A percentile compares a stretch with the other conserved stretches of the same genome.
Evolutionary conservation across 768 basidiomycete genomes (phyloP).

Genomic region (Termitomyces sp.): DNA sequence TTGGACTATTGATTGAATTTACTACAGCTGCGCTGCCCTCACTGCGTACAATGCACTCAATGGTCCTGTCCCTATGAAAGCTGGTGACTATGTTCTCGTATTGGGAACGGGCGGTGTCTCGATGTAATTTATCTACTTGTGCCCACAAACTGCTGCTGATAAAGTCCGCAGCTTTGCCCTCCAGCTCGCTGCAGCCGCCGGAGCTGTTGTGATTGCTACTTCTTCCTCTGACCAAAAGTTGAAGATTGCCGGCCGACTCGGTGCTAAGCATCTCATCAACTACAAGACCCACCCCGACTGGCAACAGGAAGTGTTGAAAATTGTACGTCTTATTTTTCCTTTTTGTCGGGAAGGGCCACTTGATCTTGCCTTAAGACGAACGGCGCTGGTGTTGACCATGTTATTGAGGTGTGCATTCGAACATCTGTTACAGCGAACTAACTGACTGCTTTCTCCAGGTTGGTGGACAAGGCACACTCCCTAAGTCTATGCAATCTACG

Average conservation of each 20-base stretch:
- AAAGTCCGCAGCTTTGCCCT: slow-evolving; percentile 38
- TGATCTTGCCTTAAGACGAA: slow-evolving; percentile 25
- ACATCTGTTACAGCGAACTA: not conserved
- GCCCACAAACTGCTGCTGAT: not conserved
- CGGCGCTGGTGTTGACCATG: slow-evolving; percentile 31
- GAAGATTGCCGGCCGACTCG: slow-evolving; percentile 42
- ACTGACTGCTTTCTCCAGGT: slow-evolving; percentile 32
- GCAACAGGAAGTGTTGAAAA: slow-evolving; percentile 42
- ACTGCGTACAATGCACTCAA: slow-evolving; percentile 60
- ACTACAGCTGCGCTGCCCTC: slow-evolving; percentile 45
- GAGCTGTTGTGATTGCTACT: slow-evolving; percentile 60
- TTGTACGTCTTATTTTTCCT: slow-evolving; percentile 26
- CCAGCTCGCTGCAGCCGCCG: slow-evolving; percentile 57
- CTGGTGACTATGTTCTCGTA: slow-evolving; percentile 53
- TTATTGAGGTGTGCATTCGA: slow-evolving; percentile 26
- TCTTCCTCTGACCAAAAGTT: slow-evolving; percentile 65
- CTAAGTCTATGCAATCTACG: slow-evolving; percentile 33
- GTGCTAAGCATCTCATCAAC: slow-evolving; percentile 53
- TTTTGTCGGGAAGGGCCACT: not conserved
- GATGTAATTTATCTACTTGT: slow-evolving; percentile 25
- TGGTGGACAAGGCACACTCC: slow-evolving; percentile 47
- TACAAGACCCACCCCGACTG: slow-evolving; percentile 54
- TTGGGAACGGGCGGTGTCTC: slow-evolving; percentile 55
- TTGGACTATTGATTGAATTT: not conserved
- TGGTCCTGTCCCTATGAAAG: slow-evolving; percentile 44